phyloP scores from a whole-genome alignment of 2,329 filamentous ascomycete species.

The Cylindrodendrum hubeiense region DNA sequence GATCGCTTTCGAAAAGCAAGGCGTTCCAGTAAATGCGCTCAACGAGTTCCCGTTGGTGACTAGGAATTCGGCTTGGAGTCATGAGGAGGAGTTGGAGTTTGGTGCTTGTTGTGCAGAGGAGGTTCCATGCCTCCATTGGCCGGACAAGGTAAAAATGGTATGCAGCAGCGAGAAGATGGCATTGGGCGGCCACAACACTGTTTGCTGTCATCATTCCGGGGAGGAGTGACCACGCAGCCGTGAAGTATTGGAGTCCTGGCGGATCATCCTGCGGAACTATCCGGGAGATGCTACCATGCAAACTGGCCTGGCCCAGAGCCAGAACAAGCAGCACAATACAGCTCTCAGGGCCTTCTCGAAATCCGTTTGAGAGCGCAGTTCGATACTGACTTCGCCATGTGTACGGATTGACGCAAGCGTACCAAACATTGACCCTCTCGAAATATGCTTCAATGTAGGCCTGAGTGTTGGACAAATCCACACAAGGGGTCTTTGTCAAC shows the following conservation, averaged over 20 bases:
- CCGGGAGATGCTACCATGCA: conserved; percentile 80
- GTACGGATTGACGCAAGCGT: conserved; percentile 86
- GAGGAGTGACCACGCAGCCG: conserved; percentile 82
- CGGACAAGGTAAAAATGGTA: conserved; percentile 87
- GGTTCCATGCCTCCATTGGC: conserved; percentile 85
- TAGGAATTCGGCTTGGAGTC: conserved; percentile 77
- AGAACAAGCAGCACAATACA: conserved; percentile 85
- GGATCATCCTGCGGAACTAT: conserved; percentile 77
- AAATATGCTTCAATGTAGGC: conserved; percentile 86
- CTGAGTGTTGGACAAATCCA: conserved; percentile 80
- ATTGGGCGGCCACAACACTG: conserved; percentile 82
- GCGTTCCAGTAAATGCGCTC: conserved; percentile 89
- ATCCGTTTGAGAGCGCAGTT: conserved; percentile 79
- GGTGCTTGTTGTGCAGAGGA: conserved; percentile 83
- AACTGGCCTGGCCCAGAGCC: conserved; percentile 81
- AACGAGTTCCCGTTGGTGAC: conserved; percentile 77
- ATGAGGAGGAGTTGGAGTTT: conserved; percentile 85
- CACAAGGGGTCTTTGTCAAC: conserved; percentile 72
- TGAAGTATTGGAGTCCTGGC: conserved; percentile 83
- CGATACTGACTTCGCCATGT: conserved; percentile 83
- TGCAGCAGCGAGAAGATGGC: conserved; percentile 82
- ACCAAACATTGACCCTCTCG: conserved; percentile 85
- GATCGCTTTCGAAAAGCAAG: conserved; percentile 82
- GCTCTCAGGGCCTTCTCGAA: conserved; percentile 83
- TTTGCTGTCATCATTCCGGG: conserved; percentile 85